Evolutionary conservation across 257 asterid genomes (phyloP), one percentile per base, ranked within the genome.

Genomic region (Capsicum pubescens): DNA sequence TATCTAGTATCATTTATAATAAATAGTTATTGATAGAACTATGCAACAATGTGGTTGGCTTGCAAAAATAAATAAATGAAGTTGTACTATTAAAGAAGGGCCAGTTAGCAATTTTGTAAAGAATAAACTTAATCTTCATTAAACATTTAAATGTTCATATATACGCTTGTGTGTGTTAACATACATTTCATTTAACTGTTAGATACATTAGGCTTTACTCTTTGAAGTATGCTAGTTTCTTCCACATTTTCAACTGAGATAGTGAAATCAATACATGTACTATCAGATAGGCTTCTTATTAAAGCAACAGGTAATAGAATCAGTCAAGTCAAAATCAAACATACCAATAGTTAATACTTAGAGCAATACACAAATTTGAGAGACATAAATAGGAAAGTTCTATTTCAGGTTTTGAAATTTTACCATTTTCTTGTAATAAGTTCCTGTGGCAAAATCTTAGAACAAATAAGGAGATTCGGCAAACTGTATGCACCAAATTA

Each of bases 351-450:
- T 26, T 26, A 26, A 26, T 26, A 26, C 1, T 26, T 26, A 26
- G 32, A 26, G 32, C 32, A 26, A 26, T 26, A 26, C 32, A 26
- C 32, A 26, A 26, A 26, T 26, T 26, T 26, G 32, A 26, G 32
- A 80, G 42, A 44, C 17, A 80, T 57, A 63, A 42, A 8, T 21
- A 10, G 26, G 0, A 8, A 12, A 32, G 68, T 36, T 32, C 79
- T 82, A 19, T 82, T 81, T 66, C 87, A 95, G 99, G 94, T 85
- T 88, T 95, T 3, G 98, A 95, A 88, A 90, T 95, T 42, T 90
- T 95, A 16, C 97, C 98, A 81, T 95, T 95, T 93, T 98, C 99
- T 83, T 94, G 98, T 91, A 95, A 95, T 82, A 98, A 95, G 88
- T 95, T 95, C 85, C 93, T 85, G 82, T 91, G 90, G 83, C 99